Base-by-base conservation (phyloP, 2,329 filamentous ascomycete genomes). In the Botryotinia convoluta region DNA sequence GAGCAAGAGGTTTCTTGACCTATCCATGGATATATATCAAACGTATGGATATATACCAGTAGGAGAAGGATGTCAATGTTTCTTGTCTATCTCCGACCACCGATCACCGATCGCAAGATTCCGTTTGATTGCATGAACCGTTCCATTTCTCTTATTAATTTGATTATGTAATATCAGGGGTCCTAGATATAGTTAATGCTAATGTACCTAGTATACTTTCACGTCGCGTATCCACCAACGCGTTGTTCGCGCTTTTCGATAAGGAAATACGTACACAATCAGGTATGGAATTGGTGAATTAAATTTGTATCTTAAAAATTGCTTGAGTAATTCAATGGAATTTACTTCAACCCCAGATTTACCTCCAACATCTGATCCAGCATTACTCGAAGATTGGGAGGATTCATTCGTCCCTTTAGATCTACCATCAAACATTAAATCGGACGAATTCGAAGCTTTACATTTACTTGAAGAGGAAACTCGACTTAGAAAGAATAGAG, bases 381-480 rank as follows among this genome's bases (percentile, higher is more conserved):
- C 74, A 37, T 73, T 79, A 48, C 62, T 65, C 35, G 73, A 78
- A 48, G 75, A 79, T 75, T 78, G 74, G 75, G 75, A 80, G 67
- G 59, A 77, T 20, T 71, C 73, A 32, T 54, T 73, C 20, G 29
- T 71, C 39, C 51, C 73, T 63, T n/a, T 26, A 29, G 65, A 62
- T 32, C 35, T 75, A 64, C 72, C 76, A 57, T 74, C 75, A 42
- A 77, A 74, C 65, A 76, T 81, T 39, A 77, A 83, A 76, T 84
- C 84, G 16, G 84, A 88, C 82, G 85, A 87, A 60, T 75, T 86
- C 62, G 83, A 86, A 75, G 83, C 84, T 59, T 77, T 86, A 35
- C 80, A 84, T 59, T 77, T 82, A 72, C 80, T 83, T 51, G 79
- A 82, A 45, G 78, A 80, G 73, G 85, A 87, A 76, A 81, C 81